Percentiles rank a stretch among this genome's conserved stretches.
phyloP scores from a whole-genome alignment of 495 filamentous ascomycete species.

The Filosporella fistucella region DNA sequence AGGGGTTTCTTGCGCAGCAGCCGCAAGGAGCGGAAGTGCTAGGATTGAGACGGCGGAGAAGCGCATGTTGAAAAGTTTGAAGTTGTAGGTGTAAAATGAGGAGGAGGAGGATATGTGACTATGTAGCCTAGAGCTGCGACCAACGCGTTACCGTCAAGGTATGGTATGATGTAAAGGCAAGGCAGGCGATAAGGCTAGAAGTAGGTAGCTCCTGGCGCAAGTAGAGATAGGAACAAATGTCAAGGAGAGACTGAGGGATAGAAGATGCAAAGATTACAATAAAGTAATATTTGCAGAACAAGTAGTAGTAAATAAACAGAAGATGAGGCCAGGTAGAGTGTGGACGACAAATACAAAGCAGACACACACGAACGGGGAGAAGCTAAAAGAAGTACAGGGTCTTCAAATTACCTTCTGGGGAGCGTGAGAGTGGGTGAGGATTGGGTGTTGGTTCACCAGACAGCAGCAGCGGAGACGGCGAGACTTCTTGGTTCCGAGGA shows the following conservation, averaged over 20 bases:
- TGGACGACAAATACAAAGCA: conserved; percentile 4
- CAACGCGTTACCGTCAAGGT: neutral
- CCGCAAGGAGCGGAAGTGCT: conserved; percentile 64
- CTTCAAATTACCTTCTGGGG: conserved; percentile 8
- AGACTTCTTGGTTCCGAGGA: neutral
- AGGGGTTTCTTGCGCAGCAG: conserved; percentile 67
- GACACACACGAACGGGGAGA: neutral
- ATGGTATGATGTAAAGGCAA: conserved; percentile 5
- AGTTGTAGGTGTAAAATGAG: conserved; percentile 3
- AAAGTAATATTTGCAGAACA: conserved; percentile 10
- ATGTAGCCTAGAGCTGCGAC: neutral
- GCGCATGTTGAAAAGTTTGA: conserved; percentile 54
- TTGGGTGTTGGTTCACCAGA: neutral
- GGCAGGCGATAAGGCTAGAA: conserved; percentile 6
- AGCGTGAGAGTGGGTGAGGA: neutral
- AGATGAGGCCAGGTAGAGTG: conserved; percentile 22
- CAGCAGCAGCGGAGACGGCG: neutral
- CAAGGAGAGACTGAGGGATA: conserved; percentile 12
- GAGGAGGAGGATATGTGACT: neutral
- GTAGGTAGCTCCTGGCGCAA: neutral
- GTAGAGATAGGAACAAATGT: conserved; percentile 6
- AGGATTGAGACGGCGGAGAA: conserved; percentile 56
- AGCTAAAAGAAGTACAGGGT: conserved; percentile 13
- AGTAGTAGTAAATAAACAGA: conserved; percentile 8
- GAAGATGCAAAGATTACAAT: conserved; percentile 18